Base-by-base conservation (phyloP, 768 basidiomycete genomes). In the Russula virescens region DNA sequence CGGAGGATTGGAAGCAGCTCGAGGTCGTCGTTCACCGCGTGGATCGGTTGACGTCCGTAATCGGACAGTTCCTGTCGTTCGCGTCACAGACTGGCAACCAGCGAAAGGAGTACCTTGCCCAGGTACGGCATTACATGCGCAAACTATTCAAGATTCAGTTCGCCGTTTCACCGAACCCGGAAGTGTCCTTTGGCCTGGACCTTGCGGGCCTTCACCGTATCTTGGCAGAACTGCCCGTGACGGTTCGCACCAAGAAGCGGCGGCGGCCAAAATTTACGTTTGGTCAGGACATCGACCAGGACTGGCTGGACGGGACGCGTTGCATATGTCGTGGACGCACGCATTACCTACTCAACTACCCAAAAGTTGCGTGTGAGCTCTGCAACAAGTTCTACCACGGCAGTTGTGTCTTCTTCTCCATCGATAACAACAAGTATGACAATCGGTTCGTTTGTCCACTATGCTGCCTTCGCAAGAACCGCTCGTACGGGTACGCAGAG, bases 71-170 rank as follows among this genome's bases (percentile, higher is more conserved):
- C 75, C 73, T 92, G 58, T 79, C 86, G 3, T 91, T 82, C 68
- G 87, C 87, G 16, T 83, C 85, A 1, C 81, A 84, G 68, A 79
- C 82, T 35, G 79, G 79, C 40, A 88, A 91, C 63, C 90, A 90
- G 70, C 83, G 84, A n/a, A 75, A 79, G 4, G 88, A 89, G 59
- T 88, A 86, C 68, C 85, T 93, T 45, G 81, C 86, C 18, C 91
- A 91, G 72, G 89, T 92, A 14, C 84, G 91, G 35, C 91, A 94
- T 72, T 93, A 87, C 72, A 91, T 94, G 89, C 86, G 91, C 67
- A 94, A 94, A 75, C 76, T 93, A 18, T 93, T 86, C 78, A 88
- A 86, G 75, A 89, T 94, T 56, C 91, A 92, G 73, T 92, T 94
- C 70, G 86, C 87, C n/a, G 87, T 94, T 11, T 88, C 88, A 0